Conservation (phyloP, 108 stramenopile genomes). For the Pseudonitzschia multistriata region DNA sequence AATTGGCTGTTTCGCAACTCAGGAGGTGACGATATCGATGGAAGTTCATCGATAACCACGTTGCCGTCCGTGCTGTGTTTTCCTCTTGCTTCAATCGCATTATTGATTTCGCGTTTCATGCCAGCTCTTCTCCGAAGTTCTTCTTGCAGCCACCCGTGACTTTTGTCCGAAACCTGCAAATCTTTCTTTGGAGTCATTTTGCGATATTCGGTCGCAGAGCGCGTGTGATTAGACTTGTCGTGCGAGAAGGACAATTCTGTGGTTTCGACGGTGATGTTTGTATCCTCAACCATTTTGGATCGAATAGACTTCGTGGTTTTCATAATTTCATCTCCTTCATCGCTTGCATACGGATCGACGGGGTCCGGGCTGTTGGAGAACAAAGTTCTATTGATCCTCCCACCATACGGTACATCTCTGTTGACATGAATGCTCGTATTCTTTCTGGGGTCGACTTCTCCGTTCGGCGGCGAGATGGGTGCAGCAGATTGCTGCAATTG, state of each 20-base stretch:
- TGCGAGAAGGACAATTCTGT: neutral
- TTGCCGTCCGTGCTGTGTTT: neutral
- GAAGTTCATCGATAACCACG: neutral
- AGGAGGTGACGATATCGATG: slow-evolving; percentile 10
- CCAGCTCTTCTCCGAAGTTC: slow-evolving; percentile 28
- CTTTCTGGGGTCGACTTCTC: neutral
- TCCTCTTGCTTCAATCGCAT: slow-evolving; percentile 26
- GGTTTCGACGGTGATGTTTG: neutral
- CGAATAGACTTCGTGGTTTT: neutral
- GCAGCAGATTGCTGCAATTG: neutral
- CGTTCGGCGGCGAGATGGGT: neutral
- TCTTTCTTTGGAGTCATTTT: slow-evolving; percentile 38
- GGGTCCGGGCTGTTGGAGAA: neutral
- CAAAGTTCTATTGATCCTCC: neutral
- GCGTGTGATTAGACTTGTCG: neutral
- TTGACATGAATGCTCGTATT: neutral
- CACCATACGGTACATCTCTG: neutral
- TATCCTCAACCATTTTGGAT: neutral
- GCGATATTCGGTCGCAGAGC: neutral
- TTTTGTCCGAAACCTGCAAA: slow-evolving; percentile 33
- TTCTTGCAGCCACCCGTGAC: slow-evolving; percentile 29
- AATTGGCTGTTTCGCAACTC: neutral
- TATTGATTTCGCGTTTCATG: slow-evolving; percentile 34
- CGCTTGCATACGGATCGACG: neutral
- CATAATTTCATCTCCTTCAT: neutral